Percentiles rank a stretch among this genome's conserved stretches.
These are phyloP conservation scores for Calcarisporium arbuscula DNA, from an alignment of 2,329 filamentous ascomycete species.

Conservation along the genomic window DNA sequence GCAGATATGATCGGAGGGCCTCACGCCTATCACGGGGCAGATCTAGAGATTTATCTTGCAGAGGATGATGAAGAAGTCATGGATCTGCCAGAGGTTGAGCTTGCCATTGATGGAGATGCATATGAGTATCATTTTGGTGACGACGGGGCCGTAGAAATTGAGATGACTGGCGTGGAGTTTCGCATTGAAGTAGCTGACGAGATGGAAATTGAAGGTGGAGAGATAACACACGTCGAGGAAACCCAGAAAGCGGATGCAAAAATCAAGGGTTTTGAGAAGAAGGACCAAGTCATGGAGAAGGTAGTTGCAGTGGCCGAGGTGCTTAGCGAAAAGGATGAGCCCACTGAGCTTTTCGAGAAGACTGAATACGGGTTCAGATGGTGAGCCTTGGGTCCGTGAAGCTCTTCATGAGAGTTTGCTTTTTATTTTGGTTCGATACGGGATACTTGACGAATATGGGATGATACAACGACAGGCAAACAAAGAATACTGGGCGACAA, in stretches of 20 bases:
- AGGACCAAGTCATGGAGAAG: slow-evolving; percentile 5
- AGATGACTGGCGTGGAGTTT: slow-evolving; percentile 16
- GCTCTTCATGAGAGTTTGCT: no score
- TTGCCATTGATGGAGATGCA: slow-evolving; percentile 20
- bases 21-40: slow-evolving; percentile 8
- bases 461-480: no score
- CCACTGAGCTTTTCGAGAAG: slow-evolving; percentile 5
- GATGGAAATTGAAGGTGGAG: not conserved
- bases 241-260: not conserved
- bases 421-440: no score
- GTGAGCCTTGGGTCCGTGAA: no score
- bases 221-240: not conserved
- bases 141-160: slow-evolving; percentile 19
- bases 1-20: slow-evolving; percentile 16
- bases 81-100: slow-evolving; percentile 21
- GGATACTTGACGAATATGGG: slow-evolving; percentile 4
- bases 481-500: no score
- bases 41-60: slow-evolving; percentile 24
- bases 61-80: slow-evolving; percentile 18
- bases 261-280: not conserved
- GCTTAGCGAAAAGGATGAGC: not conserved
- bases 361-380: slow-evolving; percentile 12
- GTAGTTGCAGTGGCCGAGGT: no score
- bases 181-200: not conserved
- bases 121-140: slow-evolving; percentile 18